Conservation (phyloP, 78 protist genomes). For the Isochrysis galbana region DNA sequence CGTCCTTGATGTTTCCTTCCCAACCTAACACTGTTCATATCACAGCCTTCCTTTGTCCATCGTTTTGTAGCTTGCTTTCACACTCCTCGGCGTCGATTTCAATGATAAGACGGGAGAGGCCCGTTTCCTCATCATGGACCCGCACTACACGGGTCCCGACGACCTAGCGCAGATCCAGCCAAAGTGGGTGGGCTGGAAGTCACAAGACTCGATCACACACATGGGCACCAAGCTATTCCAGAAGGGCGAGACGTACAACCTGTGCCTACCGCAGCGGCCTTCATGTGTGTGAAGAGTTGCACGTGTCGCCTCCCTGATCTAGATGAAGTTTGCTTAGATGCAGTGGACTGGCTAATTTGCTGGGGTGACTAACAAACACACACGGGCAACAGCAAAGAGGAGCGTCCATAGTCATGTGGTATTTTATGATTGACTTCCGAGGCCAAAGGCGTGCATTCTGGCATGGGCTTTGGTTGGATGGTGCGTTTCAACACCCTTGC, state of each 20-base stretch:
- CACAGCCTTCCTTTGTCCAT: too few species aligned
- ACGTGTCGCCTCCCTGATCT: background rate
- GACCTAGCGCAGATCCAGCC: background rate
- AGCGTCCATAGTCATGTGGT: too few species aligned
- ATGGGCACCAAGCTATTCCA: constrained; percentile 24
- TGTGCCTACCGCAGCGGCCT: constrained; percentile 59
- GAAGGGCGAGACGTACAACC: constrained; percentile 37
- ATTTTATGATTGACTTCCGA: too few species aligned
- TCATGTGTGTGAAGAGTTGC: background rate
- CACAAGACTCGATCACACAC: background rate
- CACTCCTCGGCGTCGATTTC: constrained; percentile 71
- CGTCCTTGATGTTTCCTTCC: background rate
- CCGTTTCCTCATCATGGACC: constrained; percentile 80
- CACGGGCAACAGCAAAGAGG: too few species aligned
- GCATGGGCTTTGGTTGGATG: too few species aligned
- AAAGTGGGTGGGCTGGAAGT: constrained; percentile 48
- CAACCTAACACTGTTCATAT: too few species aligned
- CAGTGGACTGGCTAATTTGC: too few species aligned
- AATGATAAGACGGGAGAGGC: constrained; percentile 50
- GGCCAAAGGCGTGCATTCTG: too few species aligned
- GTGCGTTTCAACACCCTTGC: too few species aligned
- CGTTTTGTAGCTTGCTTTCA: constrained; percentile 80
- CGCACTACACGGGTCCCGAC: constrained; percentile 77
- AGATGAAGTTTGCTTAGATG: too few species aligned
- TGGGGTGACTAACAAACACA: too few species aligned